Evolutionary conservation across 306 rosid species (phyloP).

Genomic region (Cucurbita maxima): DNA sequence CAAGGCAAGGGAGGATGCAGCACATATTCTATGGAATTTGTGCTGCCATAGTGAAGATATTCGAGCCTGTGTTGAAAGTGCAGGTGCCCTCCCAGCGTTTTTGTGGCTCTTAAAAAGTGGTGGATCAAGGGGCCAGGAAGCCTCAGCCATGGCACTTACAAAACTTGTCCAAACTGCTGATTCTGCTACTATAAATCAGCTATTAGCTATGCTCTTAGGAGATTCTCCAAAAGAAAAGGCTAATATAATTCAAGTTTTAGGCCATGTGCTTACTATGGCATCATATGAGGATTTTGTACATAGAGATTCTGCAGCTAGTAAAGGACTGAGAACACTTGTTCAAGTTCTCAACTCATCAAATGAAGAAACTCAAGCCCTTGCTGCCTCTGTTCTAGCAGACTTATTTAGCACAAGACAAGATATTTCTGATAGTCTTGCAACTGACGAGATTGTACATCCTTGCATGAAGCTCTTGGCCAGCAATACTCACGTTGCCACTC

Average conservation of each 20-base stretch:
- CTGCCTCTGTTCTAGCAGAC: conserved; percentile 89
- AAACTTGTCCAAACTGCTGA: conserved; percentile 79
- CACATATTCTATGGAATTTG: conserved; percentile 80
- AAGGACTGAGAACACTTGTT: conserved; percentile 72
- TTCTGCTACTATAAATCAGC: conserved; percentile 78
- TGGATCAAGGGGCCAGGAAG: conserved; percentile 75
- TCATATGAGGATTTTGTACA: conserved; percentile 58
- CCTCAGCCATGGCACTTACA: conserved; percentile 80
- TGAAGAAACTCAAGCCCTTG: conserved; percentile 75
- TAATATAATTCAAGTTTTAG: conserved; percentile 64
- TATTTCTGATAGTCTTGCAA: conserved; percentile 76
- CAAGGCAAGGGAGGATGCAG: conserved; percentile 89
- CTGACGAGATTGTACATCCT: conserved; percentile 75
- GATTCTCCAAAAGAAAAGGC: conserved; percentile 64
- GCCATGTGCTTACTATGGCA: conserved; percentile 76
- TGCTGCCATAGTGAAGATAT: conserved; percentile 97
- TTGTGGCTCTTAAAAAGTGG: conserved; percentile 86
- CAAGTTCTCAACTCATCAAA: conserved; percentile 70
- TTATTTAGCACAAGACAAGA: conserved; percentile 74
- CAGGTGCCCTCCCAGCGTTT: conserved; percentile 71
- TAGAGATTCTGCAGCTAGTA: conserved; percentile 67
- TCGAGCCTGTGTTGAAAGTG: conserved; percentile 74
- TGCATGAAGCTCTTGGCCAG: conserved; percentile 88
- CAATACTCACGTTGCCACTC: conserved; percentile 84
- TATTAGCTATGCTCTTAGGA: conserved; percentile 75